A percentile compares a stretch with the other conserved stretches of the same genome.
Evolutionary conservation across 2,329 filamentous ascomycete species (phyloP).

Genomic region (Alternaria arbusti): DNA sequence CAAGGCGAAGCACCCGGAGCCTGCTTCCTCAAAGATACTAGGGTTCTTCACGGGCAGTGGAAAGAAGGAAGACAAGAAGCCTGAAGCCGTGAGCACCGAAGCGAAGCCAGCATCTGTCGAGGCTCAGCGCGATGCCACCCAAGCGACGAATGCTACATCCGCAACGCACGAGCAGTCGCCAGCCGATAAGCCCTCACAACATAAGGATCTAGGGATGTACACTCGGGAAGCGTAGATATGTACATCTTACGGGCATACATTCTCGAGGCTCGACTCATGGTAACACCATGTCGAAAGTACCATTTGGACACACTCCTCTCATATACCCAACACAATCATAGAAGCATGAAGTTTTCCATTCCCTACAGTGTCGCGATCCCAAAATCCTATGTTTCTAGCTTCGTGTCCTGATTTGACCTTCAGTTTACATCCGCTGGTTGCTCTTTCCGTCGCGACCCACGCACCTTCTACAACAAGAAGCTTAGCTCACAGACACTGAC

Average conservation of each 20-base stretch:
- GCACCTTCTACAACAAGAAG: not conserved
- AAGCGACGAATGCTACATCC: not conserved
- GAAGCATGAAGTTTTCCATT: not conserved
- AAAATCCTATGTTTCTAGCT: not conserved
- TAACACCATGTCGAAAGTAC: not conserved
- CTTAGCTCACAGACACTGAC: not conserved
- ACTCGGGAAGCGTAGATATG: not conserved
- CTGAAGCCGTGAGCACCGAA: conserved; percentile 14
- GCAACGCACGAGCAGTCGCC: not conserved
- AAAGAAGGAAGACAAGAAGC: conserved; percentile 28
- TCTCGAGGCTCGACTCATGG: not conserved
- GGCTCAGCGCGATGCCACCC: not conserved
- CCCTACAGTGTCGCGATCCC: not conserved
- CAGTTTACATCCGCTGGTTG: not conserved
- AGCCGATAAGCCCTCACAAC: not conserved
- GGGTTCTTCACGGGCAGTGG: conserved; percentile 37
- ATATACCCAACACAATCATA: conserved; percentile 35
- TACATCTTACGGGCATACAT: not conserved
- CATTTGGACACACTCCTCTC: conserved; percentile 36
- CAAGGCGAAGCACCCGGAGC: conserved; percentile 44
- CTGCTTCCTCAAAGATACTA: conserved; percentile 33
- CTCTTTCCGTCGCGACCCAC: not conserved
- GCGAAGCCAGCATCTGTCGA: not conserved
- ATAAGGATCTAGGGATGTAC: not conserved
- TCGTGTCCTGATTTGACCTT: not conserved